These are phyloP conservation scores for Xylaria sp. DNA, from an alignment of 2,329 filamentous ascomycete genomes.

Conservation along the genomic window DNA sequence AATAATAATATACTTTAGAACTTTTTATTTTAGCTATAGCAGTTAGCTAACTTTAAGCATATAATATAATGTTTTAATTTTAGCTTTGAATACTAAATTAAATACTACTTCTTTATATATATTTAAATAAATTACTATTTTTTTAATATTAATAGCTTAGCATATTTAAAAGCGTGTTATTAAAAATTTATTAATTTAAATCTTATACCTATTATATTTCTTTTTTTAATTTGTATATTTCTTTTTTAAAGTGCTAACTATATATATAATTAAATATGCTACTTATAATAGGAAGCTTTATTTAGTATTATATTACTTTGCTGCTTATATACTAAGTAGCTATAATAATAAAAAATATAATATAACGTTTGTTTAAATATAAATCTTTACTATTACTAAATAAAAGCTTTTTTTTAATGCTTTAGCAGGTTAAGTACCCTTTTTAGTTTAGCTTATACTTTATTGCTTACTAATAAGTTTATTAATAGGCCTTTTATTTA, in stretches of 20 bases:
- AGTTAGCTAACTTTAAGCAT: not conserved
- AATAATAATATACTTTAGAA: not conserved
- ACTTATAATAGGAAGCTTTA: not conserved
- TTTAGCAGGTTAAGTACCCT: not conserved
- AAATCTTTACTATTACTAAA: not conserved
- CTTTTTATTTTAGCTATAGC: too few species aligned
- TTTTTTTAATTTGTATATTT: not conserved
- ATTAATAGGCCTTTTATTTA: not conserved
- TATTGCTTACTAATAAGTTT: not conserved
- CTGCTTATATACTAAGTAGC: not conserved
- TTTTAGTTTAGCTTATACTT: not conserved
- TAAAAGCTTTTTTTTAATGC: not conserved
- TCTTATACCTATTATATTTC: not conserved
- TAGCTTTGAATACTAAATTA: too few species aligned
- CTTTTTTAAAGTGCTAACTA: not conserved
- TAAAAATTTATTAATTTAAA: not conserved
- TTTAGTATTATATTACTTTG: not conserved
- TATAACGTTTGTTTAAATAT: not conserved
- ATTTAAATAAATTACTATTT: not conserved
- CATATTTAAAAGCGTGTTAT: not conserved
- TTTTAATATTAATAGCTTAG: not conserved
- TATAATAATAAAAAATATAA: not conserved
- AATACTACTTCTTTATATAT: not conserved
- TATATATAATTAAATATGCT: not conserved
- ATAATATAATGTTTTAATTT: not conserved